Percentiles rank a stretch among this genome's conserved stretches.
These are phyloP conservation scores for Inga leiocalycina DNA, from an alignment of 306 rosid species.

Conservation along the genomic window DNA sequence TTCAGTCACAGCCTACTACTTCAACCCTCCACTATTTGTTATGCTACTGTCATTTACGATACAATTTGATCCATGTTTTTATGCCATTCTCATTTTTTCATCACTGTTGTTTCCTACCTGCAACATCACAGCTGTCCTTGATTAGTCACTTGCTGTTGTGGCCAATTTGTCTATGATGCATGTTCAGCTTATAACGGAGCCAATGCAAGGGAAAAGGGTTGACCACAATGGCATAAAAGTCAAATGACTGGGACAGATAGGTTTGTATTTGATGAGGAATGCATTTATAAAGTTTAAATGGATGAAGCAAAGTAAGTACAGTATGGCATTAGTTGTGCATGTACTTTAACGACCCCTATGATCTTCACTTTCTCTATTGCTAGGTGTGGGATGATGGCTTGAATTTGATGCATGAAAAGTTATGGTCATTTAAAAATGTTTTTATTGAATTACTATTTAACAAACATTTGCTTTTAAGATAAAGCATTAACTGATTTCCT, in stretches of 20 bases:
- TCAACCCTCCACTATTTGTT: no score
- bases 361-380: background rate
- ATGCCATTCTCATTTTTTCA: no score
- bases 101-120: no score
- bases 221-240: slow-evolving; percentile 97
- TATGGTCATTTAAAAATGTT: background rate
- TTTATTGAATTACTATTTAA: background rate
- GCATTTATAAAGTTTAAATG: slow-evolving; percentile 10
- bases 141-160: no score
- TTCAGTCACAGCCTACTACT: no score
- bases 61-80: no score
- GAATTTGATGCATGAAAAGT: background rate
- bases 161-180: slow-evolving; percentile 26
- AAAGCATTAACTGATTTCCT: slow-evolving; percentile 1
- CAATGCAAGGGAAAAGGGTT: slow-evolving; percentile 92
- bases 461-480: background rate
- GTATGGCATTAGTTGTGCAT: slow-evolving; percentile 2
- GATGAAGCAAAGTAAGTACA: background rate
- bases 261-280: slow-evolving; percentile 43
- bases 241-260: slow-evolving; percentile 98
- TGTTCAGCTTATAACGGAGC: slow-evolving; percentile 77
- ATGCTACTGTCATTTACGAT: no score
- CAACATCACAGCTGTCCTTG: no score
- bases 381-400: background rate
- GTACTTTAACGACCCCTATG: background rate